Percentiles rank a stretch among this genome's conserved stretches.
phyloP scores from a whole-genome alignment of 352 stramenopile species.

The Pythium rishiriense region DNA sequence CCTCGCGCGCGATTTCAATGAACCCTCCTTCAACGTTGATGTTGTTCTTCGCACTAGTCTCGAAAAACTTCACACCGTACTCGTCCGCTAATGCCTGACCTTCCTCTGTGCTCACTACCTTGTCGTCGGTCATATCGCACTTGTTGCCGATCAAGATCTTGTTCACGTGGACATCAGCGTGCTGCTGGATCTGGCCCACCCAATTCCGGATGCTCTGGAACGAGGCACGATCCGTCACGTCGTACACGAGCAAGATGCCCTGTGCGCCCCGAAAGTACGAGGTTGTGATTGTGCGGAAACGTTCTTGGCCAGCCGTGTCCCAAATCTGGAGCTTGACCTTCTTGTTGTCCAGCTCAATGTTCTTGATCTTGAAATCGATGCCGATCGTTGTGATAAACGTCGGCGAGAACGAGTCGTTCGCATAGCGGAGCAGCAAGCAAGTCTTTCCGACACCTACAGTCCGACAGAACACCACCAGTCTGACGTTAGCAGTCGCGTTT shows the following conservation, averaged over 20 bases:
- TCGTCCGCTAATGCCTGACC: conserved; percentile 93
- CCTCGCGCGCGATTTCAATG: conserved; percentile 87
- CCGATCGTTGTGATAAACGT: conserved; percentile 91
- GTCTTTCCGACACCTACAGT: conserved; percentile 85
- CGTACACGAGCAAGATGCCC: conserved; percentile 98
- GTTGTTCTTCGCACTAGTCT: conserved; percentile 95
- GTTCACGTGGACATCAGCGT: conserved; percentile 99
- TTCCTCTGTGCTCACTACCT: conserved; percentile 95
- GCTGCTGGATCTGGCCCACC: conserved; percentile 97
- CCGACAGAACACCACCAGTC: no score
- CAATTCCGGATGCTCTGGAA: conserved; percentile 98
- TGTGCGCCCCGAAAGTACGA: conserved; percentile 99
- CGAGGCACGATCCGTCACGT: conserved; percentile 96
- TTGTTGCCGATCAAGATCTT: conserved; percentile 99
- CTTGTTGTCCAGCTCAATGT: conserved; percentile 94
- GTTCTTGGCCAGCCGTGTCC: conserved; percentile 98
- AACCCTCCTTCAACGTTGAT: conserved; percentile 94
- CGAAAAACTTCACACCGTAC: conserved; percentile 95
- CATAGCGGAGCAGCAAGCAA: conserved; percentile 86
- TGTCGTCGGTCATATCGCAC: conserved; percentile 98
- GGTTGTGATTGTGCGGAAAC: conserved; percentile 99
- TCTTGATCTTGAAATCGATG: conserved; percentile 93
- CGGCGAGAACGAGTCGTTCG: conserved; percentile 90
- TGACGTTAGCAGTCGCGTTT: no score
- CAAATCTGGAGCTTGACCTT: conserved; percentile 99